Conservation (phyloP, 257 asterid species). For the Nicotiana noctiflora region DNA sequence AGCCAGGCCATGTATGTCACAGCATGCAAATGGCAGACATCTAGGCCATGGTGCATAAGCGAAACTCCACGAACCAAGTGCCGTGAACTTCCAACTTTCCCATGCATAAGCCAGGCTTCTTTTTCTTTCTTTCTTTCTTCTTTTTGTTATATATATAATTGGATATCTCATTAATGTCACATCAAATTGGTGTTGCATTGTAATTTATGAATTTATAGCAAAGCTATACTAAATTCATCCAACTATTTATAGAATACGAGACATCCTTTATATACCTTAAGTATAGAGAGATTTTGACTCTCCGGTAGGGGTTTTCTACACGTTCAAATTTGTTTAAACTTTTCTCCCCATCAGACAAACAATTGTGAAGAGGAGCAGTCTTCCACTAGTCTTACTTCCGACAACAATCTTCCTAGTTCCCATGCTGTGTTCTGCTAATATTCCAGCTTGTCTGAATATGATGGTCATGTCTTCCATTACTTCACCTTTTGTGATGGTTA, state of each 20-base stretch:
- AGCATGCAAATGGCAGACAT: neutral
- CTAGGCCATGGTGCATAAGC: neutral
- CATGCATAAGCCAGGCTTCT: neutral
- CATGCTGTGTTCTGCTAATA: neutral
- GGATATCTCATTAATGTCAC: neutral
- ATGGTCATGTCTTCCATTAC: neutral
- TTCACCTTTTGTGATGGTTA: neutral
- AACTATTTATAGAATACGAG: neutral
- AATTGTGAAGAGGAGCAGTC: neutral
- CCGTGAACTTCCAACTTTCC: neutral
- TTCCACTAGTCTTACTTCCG: neutral
- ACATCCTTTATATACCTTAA: neutral
- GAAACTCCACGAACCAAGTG: neutral
- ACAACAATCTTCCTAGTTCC: neutral
- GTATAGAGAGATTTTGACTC: neutral
- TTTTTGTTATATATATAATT: neutral
- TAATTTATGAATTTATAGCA: neutral
- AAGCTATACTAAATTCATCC: neutral
- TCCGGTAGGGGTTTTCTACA: neutral
- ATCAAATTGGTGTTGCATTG: neutral
- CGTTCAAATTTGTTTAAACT: neutral
- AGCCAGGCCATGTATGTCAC: neutral
- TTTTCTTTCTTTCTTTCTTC: no score
- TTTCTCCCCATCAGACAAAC: neutral
- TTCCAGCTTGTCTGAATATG: neutral